Evolutionary conservation across 345 rosid genomes (phyloP), one percentile per base, ranked within the genome.

Genomic region (Linum tenue): DNA sequence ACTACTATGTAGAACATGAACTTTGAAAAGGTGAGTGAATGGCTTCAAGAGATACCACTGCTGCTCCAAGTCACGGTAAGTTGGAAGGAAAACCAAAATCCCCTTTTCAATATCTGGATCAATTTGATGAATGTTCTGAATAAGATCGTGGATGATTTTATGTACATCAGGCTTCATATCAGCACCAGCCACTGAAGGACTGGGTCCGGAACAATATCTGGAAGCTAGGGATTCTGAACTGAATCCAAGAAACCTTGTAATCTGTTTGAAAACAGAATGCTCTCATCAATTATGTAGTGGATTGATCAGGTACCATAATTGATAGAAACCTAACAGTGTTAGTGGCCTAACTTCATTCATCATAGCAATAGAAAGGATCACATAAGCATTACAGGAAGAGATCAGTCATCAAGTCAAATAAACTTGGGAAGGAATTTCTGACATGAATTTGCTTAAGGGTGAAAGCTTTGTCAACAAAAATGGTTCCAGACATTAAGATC

Each of bases 11-110:
- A 89, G 75, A 70, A 89, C 84, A 75, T 89, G 92, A 75, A 92
- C 84, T 80, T 87, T 87, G 69, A 89, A 89, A 66, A 75, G 69
- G 41, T 86, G 76, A 68, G 62, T 67, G 51, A 76, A 72, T 39
- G 85, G 91, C 83, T 71, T 76, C 78, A 92, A 66, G 67, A 64
- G 86, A 69, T 78, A 3, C 95, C 92, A 92, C 74, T 87, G 97
- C 78, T 78, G 88, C 88, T 80, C 90, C 72, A 92, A 80, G 42
- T 94, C 81, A 70, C 73, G 74, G 78, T 92, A 92, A 5, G 98
- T 89, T 62, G 97, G 98, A 77, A 92, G 97, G 78, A 92, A 92
- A 72, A 89, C 81, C 85, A 92, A 79, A 67, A 89, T 87, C 79
- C 97, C 77, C 83, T 92, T 92, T 67, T 89, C 95, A 58, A 83